Evolutionary conservation across 257 asterid genomes (phyloP).

Genomic region (Coffea canephora): DNA sequence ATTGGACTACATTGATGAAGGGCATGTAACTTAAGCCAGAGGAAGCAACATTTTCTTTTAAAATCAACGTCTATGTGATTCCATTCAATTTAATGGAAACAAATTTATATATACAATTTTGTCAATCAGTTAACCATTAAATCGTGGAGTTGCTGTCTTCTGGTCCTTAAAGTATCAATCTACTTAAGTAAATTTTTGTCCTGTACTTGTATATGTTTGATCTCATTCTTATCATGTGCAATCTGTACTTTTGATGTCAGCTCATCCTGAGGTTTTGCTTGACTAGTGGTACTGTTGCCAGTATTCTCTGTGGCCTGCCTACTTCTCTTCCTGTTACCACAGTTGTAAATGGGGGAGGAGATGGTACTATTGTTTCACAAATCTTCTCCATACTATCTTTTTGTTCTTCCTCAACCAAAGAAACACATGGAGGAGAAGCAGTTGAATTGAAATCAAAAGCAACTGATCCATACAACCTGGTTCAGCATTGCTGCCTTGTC

Average conservation of each 20-base stretch:
- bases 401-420: constrained; percentile 70
- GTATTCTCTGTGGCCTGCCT: constrained; percentile 85
- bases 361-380: constrained; percentile 87
- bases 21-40: no score
- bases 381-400: constrained; percentile 71
- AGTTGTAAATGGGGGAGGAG: constrained; percentile 95
- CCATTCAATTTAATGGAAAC: background rate
- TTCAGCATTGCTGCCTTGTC: constrained; percentile 74
- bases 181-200: background rate
- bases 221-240: constrained; percentile 6
- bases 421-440: constrained; percentile 53
- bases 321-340: constrained; percentile 82
- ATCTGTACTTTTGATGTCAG: constrained; percentile 25
- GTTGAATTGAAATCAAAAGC: constrained; percentile 50
- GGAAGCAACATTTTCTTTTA: no score
- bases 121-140: background rate
- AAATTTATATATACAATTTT: background rate
- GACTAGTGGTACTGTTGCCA: constrained; percentile 56
- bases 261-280: constrained; percentile 55
- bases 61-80: background rate
- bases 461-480: constrained; percentile 54
- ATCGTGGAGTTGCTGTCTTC: background rate
- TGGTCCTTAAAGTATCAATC: background rate
- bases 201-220: background rate
- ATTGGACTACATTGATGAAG: no score